Evolutionary conservation across 305 asterid species (phyloP), one percentile per base, ranked within the genome.

Genomic region (Fraxinus paxiana): DNA sequence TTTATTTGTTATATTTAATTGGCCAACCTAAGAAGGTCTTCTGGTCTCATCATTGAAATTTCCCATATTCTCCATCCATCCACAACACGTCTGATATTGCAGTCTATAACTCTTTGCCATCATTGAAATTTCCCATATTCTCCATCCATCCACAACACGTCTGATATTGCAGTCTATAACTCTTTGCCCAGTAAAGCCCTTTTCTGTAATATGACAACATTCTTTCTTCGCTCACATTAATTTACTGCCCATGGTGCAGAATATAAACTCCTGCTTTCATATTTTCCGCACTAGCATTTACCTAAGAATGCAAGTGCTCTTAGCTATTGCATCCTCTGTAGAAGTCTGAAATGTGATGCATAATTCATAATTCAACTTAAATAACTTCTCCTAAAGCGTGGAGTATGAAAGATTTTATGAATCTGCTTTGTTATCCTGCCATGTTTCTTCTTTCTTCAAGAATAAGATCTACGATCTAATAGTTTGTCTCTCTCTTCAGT

Each of bases 401-500:
- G 48, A 35, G 2, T 75, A 78, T 37, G 48, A 34, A 61, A 85
- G 7, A 28, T 75, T 28, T 76, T 80, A 37, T 34, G 77, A 22
- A 73, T 51, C 73, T 33, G 51, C 72, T 83, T n/a, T 12, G 34
- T 31, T 79, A 46, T 33, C 17, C 4, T 18, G 6, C 30, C 78
- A 72, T 20, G 38, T 73, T 34, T 24, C 46, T 33, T 79, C 51
- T 72, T 63, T 51, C 17, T 63, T 59, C 54, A 75, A 74, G 76
- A 28, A 59, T 69, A 67, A 75, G 6, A 56, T 67, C 75, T 54
- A 38, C 80, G 61, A 82, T 63, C 81, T 79, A 78, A 72, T 79
- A 59, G 28, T 73, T 73, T 79, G 76, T 85, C 78, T 73, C 59
- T 73, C 59, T 75, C 82, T 85, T 46, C 95, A 94, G 99, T 95